Base-by-base conservation (phyloP, 768 basidiomycete species). In the Podaxis sp. region DNA sequence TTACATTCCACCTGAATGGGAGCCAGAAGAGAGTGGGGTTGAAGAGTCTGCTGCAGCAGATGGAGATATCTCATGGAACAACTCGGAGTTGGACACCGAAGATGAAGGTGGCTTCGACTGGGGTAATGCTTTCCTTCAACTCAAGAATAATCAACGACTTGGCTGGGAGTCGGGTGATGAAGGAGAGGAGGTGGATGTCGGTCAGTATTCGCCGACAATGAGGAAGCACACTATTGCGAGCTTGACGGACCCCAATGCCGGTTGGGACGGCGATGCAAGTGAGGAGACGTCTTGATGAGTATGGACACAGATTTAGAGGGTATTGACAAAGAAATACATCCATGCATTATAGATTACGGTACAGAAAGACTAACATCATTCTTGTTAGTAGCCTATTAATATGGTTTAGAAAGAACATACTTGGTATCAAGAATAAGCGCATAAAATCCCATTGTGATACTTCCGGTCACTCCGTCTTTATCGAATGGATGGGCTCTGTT, bases 211-310 rank as follows among this genome's bases (percentile, higher is more conserved):
- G 30, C 57, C 28, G 26, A 52, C 24, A 12, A 22, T 53, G 15
- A 63, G 26, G 30, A 67, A 64, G 38, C 60, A 62, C 4, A 33
- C 58, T 41, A 44, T 30, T 50, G 60, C 66, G 50, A 67, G 73
- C 60, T 71, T 73, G 28, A 69, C 66, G 15, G 73, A 70, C 59
- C 76, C 78, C 28, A 76, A 75, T 20, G 73, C 76, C 4, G 77
- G 80, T 17, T 81, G 80, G 81, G 80, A 81, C 57, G 79, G 78
- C 12, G 80, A 82, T 62, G 75, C 78, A 59, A 81, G 79, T 58
- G 77, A 76, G 44, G 69, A 76, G 56, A 77, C 71, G 33, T 64
- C 55, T 20, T 60, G 36, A 60, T 4, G 33, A 11, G 20, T n/a
- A 41, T 51, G 10, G 56, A 28, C 33, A 7, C 33, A 10, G 33